Conservation (phyloP, 208 protist genomes). For the Trypanosomatidae sp. region DNA sequence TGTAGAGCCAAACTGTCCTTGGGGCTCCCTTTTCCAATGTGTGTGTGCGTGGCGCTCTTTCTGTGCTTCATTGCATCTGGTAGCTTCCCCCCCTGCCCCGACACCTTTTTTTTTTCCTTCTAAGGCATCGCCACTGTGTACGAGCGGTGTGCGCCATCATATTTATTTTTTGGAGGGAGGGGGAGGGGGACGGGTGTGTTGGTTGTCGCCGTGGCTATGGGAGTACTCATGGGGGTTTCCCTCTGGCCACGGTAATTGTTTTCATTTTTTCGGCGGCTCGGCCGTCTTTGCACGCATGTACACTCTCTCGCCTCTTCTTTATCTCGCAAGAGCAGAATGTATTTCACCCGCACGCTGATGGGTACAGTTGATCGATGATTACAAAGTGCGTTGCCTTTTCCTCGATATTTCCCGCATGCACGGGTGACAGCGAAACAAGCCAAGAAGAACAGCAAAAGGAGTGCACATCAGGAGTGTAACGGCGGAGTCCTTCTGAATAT, state of each 20-base stretch:
- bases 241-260: neutral
- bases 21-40: neutral
- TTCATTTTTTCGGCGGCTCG: neutral
- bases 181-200: neutral
- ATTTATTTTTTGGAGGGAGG: neutral
- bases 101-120: neutral
- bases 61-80: slow-evolving; percentile 6
- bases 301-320: neutral
- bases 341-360: neutral
- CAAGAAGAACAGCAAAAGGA: neutral
- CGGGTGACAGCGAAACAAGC: neutral
- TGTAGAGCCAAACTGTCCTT: neutral
- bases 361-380: neutral
- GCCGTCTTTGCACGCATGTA: neutral
- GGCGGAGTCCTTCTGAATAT: neutral
- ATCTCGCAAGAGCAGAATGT: neutral
- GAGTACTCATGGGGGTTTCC: neutral
- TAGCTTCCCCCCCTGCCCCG: too few relatives aligned
- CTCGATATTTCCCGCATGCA: neutral
- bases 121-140: too few relatives aligned
- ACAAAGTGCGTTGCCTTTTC: neutral
- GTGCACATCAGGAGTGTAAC: neutral
- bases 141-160: too few relatives aligned
- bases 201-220: neutral
- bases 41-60: neutral